Base-by-base conservation (phyloP, 2,329 filamentous ascomycete species). In the Monosporascus sp. region DNA sequence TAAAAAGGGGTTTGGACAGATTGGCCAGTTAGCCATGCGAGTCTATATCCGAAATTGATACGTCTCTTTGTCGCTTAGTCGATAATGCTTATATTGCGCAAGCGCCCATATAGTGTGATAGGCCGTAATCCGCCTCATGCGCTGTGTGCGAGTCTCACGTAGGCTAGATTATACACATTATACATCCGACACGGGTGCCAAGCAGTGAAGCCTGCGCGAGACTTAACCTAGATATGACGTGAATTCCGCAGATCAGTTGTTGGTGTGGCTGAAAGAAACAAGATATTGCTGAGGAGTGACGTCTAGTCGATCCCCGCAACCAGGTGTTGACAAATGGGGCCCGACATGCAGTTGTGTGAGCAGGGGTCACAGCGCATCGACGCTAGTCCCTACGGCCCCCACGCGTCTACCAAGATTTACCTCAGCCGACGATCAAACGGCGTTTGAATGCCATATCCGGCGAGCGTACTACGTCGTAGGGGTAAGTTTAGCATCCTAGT, bases 221-320 rank as follows among this genome's bases (percentile, higher is more conserved):
- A 44, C 47, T 55, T 58, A 61, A 55, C 44, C 58, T 48, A 40
- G 53, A 60, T 58, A 66, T 67, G 65, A 67, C 63, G 65, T 66
- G 53, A 4, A 50, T 43, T 44, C 15, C n/a, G 43, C 24, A 24
- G 50, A 38, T 47, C 50, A 41, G 51, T 54, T 48, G 45, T 44
- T 48, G 35, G 26, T 20, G 50, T 56, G 51, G 55, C 52, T 52
- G 14, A 44, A 41, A 26, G 46, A 48, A 44, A 53, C 37, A 35
- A 48, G 18, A 26, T 50, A 31, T 38, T 24, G 47, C 40, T 28
- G 9, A 5, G 51, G 41, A 8, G 17, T 28, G 43, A 26, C 24
- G 43, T 46, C 9, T 2, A 8, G 6, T 46, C 5, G 2, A 22
- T 26, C 20, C 26, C 20, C n/a, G 14, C 22, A 31, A 14, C 11